Evolutionary conservation across 345 rosid genomes (phyloP).

Genomic region (Heritiera fomes): DNA sequence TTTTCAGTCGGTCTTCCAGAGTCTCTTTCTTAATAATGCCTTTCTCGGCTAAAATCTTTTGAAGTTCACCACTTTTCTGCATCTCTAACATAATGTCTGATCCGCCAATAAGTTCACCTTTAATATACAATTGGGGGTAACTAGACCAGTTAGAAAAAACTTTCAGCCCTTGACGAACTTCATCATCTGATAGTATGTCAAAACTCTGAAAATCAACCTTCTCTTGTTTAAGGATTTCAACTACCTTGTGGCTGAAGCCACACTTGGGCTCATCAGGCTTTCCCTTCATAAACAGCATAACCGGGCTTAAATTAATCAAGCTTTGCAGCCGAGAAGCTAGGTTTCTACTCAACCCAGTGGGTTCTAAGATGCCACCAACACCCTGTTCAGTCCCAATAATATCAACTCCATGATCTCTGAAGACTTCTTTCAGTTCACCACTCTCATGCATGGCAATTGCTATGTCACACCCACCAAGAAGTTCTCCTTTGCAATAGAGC

Average conservation of each 20-base stretch:
- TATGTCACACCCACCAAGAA: constrained; percentile 94
- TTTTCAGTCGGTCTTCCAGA: constrained; percentile 64
- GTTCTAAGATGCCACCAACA: constrained; percentile 49
- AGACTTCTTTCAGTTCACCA: constrained; percentile 79
- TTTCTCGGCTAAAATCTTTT: constrained; percentile 59
- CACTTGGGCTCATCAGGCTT: constrained; percentile 84
- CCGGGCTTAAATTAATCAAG: constrained; percentile 64
- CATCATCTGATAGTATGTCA: constrained; percentile 75
- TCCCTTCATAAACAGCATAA: constrained; percentile 96
- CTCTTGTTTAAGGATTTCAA: constrained; percentile 77
- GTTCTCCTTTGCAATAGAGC: constrained; percentile 91
- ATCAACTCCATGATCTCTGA: constrained; percentile 64
- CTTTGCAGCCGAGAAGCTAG: constrained; percentile 58
- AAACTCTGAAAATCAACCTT: constrained; percentile 73
- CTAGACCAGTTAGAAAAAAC: constrained; percentile 96
- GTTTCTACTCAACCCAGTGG: constrained; percentile 58
- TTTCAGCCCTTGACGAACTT: constrained; percentile 93
- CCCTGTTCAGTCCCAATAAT: constrained; percentile 29
- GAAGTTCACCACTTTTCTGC: constrained; percentile 94
- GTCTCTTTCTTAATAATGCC: constrained; percentile 51
- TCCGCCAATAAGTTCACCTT: constrained; percentile 85
- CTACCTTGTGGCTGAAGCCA: constrained; percentile 89
- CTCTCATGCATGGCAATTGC: constrained; percentile 83
- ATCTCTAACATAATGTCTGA: constrained; percentile 89
- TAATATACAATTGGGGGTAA: constrained; percentile 84